Conservation (phyloP, 164 flowering plant species). For the Aristolochia fimbriata region DNA sequence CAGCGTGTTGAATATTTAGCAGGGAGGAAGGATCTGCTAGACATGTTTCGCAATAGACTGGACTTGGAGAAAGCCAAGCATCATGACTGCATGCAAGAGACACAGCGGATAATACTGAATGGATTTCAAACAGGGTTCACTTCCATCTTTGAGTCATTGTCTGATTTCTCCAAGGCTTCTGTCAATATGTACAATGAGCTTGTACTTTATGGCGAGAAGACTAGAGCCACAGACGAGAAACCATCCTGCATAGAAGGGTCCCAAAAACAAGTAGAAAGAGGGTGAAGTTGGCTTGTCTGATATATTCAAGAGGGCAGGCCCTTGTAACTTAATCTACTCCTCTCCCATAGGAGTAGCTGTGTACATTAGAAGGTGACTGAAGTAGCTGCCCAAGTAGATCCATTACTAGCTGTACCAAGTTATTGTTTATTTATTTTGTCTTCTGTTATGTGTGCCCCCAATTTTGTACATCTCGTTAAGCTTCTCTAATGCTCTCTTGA, state of each 20-base stretch:
- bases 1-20: slow-evolving; percentile 30
- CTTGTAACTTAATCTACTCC: neutral
- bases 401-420: neutral
- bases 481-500: neutral
- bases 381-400: neutral
- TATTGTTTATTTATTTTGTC: too few relatives aligned
- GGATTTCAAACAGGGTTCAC: slow-evolving; percentile 74
- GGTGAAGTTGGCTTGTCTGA: slow-evolving; percentile 2
- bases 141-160: slow-evolving; percentile 50
- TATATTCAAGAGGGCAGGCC: neutral
- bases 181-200: slow-evolving; percentile 57
- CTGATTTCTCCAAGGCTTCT: slow-evolving; percentile 66
- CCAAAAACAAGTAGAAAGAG: slow-evolving; percentile 4
- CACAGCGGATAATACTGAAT: slow-evolving; percentile 51
- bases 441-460: neutral
- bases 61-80: slow-evolving; percentile 64
- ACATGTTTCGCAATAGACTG: slow-evolving; percentile 37
- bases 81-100: slow-evolving; percentile 59
- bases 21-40: slow-evolving; percentile 53
- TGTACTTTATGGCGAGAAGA: slow-evolving; percentile 28
- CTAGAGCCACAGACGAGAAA: slow-evolving; percentile 6
- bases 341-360: neutral
- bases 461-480: neutral
- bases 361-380: slow-evolving; percentile 6
- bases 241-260: slow-evolving; percentile 10